Evolutionary conservation across 345 rosid genomes (phyloP).

Genomic region (Rhodamnia argentea): DNA sequence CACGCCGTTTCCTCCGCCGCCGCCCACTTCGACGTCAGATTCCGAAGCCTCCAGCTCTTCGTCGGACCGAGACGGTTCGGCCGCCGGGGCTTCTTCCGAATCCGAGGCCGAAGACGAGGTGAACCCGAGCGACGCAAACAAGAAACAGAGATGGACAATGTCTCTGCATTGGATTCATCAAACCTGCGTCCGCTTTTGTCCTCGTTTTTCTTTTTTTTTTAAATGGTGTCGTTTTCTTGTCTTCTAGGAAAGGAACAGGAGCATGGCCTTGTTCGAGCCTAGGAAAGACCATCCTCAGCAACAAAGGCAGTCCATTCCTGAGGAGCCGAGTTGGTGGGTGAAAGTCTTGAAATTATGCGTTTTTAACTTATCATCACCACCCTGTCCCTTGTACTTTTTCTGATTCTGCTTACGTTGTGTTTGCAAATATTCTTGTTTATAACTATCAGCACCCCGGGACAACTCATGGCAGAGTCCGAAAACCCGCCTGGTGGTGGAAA

Average conservation of each 20-base stretch:
- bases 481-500: slow-evolving; percentile 25
- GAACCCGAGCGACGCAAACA: slow-evolving; percentile 4
- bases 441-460: slow-evolving; percentile 14
- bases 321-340: slow-evolving; percentile 30
- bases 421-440: background rate
- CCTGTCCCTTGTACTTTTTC: background rate
- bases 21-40: slow-evolving; percentile 7
- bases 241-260: slow-evolving; percentile 31
- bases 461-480: slow-evolving; percentile 31
- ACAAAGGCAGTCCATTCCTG: slow-evolving; percentile 21
- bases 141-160: background rate
- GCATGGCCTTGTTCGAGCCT: slow-evolving; percentile 20
- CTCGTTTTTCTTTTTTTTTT: background rate
- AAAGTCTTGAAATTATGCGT: background rate
- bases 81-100: slow-evolving; percentile 16
- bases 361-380: background rate
- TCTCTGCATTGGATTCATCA: slow-evolving; percentile 13
- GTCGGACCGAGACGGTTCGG: slow-evolving; percentile 9
- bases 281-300: slow-evolving; percentile 9
- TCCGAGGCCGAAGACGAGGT: slow-evolving; percentile 37
- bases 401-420: background rate
- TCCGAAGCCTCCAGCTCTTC: slow-evolving; percentile 20
- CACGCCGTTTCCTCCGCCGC: background rate
- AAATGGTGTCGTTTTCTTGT: slow-evolving; percentile 3
- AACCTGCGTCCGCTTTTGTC: slow-evolving; percentile 10